Evolutionary conservation across 306 rosid species (phyloP).

Genomic region (Medicago arabica): DNA sequence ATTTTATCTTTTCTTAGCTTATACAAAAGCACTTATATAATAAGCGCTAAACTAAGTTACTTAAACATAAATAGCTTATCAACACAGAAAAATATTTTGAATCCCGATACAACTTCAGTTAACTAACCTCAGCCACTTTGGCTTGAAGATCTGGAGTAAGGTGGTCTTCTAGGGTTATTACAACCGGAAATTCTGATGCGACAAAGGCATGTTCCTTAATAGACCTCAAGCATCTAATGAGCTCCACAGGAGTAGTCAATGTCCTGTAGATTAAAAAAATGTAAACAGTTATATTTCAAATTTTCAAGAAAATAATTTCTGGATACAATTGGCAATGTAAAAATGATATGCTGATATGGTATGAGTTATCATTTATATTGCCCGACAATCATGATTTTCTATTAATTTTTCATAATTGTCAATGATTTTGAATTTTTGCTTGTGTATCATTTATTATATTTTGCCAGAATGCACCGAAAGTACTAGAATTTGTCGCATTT

Average conservation of each 20-base stretch:
- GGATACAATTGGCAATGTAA: conserved; percentile 5
- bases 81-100: not conserved
- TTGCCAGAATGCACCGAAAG: no score
- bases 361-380: not conserved
- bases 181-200: conserved; percentile 88
- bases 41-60: not conserved
- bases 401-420: not conserved
- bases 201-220: conserved; percentile 82
- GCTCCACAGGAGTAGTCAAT: conserved; percentile 92
- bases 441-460: no score
- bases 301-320: conserved; percentile 4
- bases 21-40: not conserved
- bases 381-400: not conserved
- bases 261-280: conserved; percentile 59
- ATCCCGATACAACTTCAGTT: conserved; percentile 23
- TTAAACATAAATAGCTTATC: not conserved
- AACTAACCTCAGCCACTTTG: conserved; percentile 83
- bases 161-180: conserved; percentile 95
- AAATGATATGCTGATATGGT: not conserved
- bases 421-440: not conserved
- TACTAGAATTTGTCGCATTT: no score
- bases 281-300: conserved; percentile 18
- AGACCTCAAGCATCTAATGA: conserved; percentile 80
- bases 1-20: not conserved
- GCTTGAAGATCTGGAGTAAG: conserved; percentile 95